Base-by-base conservation (phyloP, 2,329 filamentous ascomycete genomes). In the Sarocladium kiliense region DNA sequence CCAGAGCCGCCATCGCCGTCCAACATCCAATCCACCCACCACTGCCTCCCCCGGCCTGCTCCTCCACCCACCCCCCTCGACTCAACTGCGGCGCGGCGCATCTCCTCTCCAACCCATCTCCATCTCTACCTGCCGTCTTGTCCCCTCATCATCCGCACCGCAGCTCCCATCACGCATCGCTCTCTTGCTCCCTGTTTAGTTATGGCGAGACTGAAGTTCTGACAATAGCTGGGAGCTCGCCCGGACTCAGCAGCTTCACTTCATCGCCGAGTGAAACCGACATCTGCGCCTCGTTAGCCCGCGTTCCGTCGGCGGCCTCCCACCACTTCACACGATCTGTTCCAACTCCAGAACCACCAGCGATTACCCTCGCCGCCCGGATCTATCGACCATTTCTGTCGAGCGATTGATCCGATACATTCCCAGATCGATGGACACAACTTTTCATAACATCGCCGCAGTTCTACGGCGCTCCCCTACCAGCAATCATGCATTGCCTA, bases 181-280 rank as follows among this genome's bases (percentile, higher is more conserved):
- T 41, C 30, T 34, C 10, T n/a, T 32, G 7, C 23, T 41, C 34
- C 41, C 19, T 7, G 6, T 41, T 39, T 41, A 9, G 50, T 34
- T 41, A 53, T 53, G 50, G 50, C 50, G 50, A 53, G 25, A 27
- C 50, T 41, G 50, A 53, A 41, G 36, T 39, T 39, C 19, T 53
- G 50, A 53, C 36, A 53, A 10, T 19, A 34, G 50, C 36, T 41
- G 32, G 50, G 50, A 39, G 50, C 50, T 53, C 34, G 27, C 32
- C 50, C 32, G 50, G 32, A 41, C 32, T 41, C 30, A 39, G 50
- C 47, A 51, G 47, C 26, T 36, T 51, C 27, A 53, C 32, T 21
- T 19, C 34, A 9, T 47, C 44, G 25, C 12, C n/a, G 23, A 47
- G 25, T 18, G 44, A 47, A 47, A 47, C 32, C 21, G 16, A n/a